phyloP scores from a whole-genome alignment of 176 grass and related monocot genomes.

The Oryza rufipogon region DNA sequence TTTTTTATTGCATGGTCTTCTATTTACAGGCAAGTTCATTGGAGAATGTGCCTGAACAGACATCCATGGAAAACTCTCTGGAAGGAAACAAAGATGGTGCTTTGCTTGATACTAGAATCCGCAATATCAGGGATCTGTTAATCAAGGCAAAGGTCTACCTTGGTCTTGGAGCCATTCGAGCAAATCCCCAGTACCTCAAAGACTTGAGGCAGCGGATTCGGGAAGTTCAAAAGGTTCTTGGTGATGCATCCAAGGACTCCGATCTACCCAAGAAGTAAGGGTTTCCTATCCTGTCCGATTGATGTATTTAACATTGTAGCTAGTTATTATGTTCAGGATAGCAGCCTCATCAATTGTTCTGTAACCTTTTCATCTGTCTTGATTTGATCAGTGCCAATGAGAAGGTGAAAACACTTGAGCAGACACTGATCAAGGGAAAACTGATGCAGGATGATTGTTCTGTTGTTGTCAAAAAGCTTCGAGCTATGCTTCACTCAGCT shows the following conservation, averaged over 20 bases:
- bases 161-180: conserved; percentile 65
- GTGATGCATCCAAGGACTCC: conserved; percentile 82
- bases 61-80: conserved; percentile 25
- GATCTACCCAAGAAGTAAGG: conserved; percentile 81
- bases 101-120: conserved; percentile 56
- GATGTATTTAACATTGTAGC: conserved; percentile 28
- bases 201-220: conserved; percentile 71
- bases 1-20: conserved; percentile 21
- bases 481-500: conserved; percentile 81
- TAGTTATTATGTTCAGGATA: neutral
- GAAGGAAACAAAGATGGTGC: conserved; percentile 18
- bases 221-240: conserved; percentile 82
- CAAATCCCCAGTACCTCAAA: conserved; percentile 69
- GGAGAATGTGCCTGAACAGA: conserved; percentile 33
- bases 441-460: conserved; percentile 78
- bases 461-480: conserved; percentile 68
- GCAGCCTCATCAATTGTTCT: conserved; percentile 3
- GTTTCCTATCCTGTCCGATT: neutral
- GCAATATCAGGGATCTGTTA: conserved; percentile 85
- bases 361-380: conserved; percentile 46
- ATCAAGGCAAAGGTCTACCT: conserved; percentile 94
- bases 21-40: conserved; percentile 42
- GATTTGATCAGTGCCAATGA: conserved; percentile 67
- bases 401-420: conserved; percentile 80
- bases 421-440: conserved; percentile 63